These are phyloP conservation scores for Rubus idaeus DNA, from an alignment of 306 rosid genomes.

Conservation along the genomic window DNA sequence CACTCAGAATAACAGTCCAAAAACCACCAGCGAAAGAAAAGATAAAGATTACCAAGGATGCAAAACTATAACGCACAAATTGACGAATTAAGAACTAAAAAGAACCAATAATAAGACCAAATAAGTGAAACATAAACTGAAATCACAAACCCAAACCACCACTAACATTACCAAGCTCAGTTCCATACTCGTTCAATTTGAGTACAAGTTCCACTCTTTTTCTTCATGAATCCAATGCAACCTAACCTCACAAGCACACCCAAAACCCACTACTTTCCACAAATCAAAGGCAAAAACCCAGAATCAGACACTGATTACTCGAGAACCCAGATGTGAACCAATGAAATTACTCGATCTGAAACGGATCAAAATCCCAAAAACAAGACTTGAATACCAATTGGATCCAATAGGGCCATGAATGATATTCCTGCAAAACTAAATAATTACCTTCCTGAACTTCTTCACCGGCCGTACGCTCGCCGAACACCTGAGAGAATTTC, in stretches of 20 bases:
- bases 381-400: constrained; percentile 69
- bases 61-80: constrained; percentile 29
- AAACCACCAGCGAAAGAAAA: constrained; percentile 16
- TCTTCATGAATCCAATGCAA: constrained; percentile 42
- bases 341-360: constrained; percentile 47
- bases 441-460: constrained; percentile 96
- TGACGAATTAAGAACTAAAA: constrained; percentile 1
- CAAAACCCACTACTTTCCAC: constrained; percentile 12
- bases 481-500: constrained; percentile 99
- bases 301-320: constrained; percentile 29
- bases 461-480: constrained; percentile 96
- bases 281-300: constrained; percentile 37
- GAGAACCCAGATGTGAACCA: constrained; percentile 36
- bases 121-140: constrained; percentile 28
- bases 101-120: constrained; percentile 21
- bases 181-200: constrained; percentile 24
- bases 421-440: not conserved
- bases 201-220: constrained; percentile 25
- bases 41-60: constrained; percentile 17
- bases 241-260: constrained; percentile 24
- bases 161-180: constrained; percentile 38
- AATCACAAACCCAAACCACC: constrained; percentile 26
- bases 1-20: constrained; percentile 18
- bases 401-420: constrained; percentile 52
- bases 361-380: constrained; percentile 50